Percentiles rank a stretch among this genome's conserved stretches.
Evolutionary conservation across 805 yeast species (phyloP).

Genomic region (Cyberlindnera euphorbiiphila): DNA sequence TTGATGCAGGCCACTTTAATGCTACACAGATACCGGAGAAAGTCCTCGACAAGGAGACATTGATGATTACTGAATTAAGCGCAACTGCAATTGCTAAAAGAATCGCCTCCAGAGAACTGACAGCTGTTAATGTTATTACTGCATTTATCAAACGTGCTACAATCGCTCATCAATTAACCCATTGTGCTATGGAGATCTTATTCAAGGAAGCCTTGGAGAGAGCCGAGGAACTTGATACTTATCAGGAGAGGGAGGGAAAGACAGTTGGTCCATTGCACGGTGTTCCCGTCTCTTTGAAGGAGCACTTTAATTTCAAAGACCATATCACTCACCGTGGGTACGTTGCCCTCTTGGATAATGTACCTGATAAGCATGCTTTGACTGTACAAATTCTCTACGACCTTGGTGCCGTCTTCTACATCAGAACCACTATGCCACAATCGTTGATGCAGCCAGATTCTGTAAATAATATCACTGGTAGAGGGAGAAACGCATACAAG

Average conservation of each 20-base stretch:
- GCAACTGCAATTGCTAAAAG: slow-evolving; percentile 8
- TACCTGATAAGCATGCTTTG: slow-evolving; percentile 40
- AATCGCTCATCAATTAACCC: slow-evolving; percentile 50
- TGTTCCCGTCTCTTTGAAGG: slow-evolving; percentile 59
- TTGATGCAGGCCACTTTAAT: too few species aligned
- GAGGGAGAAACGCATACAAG: slow-evolving; percentile 42
- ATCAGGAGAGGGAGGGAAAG: slow-evolving; percentile 42
- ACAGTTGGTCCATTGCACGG: slow-evolving; percentile 65
- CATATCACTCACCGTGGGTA: slow-evolving; percentile 48
- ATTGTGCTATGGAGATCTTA: slow-evolving; percentile 36
- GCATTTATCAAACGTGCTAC: slow-evolving; percentile 56
- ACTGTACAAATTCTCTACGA: slow-evolving; percentile 37
- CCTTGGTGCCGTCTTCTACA: slow-evolving; percentile 50
- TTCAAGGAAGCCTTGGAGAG: slow-evolving; percentile 51
- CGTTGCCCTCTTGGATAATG: slow-evolving; percentile 49
- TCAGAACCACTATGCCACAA: slow-evolving; percentile 50
- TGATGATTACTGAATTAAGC: too few species aligned
- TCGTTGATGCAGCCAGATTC: slow-evolving; percentile 48
- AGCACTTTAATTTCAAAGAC: slow-evolving; percentile 37
- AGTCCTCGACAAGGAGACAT: too few species aligned
- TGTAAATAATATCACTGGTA: slow-evolving; percentile 40
- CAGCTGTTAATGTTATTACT: slow-evolving; percentile 12
- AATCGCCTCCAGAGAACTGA: slow-evolving; percentile 8
- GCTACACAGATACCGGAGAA: too few species aligned
- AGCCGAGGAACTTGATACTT: slow-evolving; percentile 52